Conservation (phyloP, 192 early-diverging fungal genomes). For the Lobosporangium transversale region DNA sequence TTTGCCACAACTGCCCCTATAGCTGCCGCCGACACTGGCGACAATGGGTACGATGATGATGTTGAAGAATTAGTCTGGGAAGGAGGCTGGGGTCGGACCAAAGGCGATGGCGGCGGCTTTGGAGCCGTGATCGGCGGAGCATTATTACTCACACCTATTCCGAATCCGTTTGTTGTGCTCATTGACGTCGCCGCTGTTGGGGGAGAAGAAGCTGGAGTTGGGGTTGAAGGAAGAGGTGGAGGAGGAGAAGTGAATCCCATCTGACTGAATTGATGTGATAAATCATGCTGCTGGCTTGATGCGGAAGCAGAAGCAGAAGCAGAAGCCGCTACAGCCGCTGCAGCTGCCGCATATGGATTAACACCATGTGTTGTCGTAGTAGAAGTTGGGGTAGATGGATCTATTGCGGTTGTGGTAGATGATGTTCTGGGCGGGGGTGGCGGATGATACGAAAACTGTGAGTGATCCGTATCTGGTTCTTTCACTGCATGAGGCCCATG, state of each 20-base stretch:
- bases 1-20: constrained; percentile 30
- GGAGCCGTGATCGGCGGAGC: background rate
- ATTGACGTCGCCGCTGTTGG: background rate
- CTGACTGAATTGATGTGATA: constrained; percentile 22
- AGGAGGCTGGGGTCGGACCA: background rate
- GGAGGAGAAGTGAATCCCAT: constrained; percentile 5
- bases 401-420: background rate
- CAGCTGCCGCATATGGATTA: background rate
- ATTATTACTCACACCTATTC: no score
- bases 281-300: constrained; percentile 8
- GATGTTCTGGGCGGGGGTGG: constrained; percentile 14
- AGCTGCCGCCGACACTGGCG: constrained; percentile 32
- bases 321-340: background rate
- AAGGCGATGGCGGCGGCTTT: constrained; percentile 2
- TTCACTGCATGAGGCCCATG: constrained; percentile 31
- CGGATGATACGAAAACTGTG: constrained; percentile 25
- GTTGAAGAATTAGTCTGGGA: background rate
- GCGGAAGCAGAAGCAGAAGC: no score
- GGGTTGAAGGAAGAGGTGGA: background rate
- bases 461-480: background rate
- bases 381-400: background rate
- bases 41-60: constrained; percentile 16
- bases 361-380: background rate
- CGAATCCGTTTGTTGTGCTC: no score
- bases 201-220: background rate